Evolutionary conservation across 148 eudicot genomes (phyloP).

Genomic region (Nepenthes gracilis): DNA sequence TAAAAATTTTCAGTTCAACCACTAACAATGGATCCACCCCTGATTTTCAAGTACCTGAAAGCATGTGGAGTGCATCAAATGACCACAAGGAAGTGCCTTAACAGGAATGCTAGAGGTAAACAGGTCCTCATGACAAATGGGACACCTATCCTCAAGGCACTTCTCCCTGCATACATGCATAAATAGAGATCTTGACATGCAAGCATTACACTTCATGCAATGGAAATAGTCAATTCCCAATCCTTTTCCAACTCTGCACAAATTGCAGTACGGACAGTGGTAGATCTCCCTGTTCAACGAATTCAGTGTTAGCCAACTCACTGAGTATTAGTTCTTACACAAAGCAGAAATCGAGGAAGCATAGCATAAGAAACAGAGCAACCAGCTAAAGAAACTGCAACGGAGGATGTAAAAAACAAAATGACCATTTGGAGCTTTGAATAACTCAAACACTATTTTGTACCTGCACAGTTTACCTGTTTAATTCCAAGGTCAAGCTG

Average conservation of each 20-base stretch:
- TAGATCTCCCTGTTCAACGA: constrained; percentile 72
- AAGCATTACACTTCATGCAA: constrained; percentile 96
- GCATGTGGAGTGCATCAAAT: constrained; percentile 93
- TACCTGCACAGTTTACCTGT: too few relatives aligned
- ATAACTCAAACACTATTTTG: too few relatives aligned
- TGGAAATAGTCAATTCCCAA: constrained; percentile 84
- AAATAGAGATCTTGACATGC: constrained; percentile 45
- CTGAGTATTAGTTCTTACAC: too few relatives aligned
- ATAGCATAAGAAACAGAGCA: too few relatives aligned
- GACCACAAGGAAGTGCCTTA: constrained; percentile 90
- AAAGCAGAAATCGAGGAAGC: too few relatives aligned
- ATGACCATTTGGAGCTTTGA: too few relatives aligned
- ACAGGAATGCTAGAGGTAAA: constrained; percentile 77
- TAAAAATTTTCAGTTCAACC: too few relatives aligned
- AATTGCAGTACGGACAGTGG: constrained; percentile 94
- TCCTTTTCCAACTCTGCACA: constrained; percentile 97
- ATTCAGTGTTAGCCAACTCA: background rate
- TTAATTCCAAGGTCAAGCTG: too few relatives aligned
- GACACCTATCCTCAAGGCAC: constrained; percentile 78
- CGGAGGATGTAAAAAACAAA: too few relatives aligned
- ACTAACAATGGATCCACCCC: too few relatives aligned
- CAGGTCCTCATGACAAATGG: constrained; percentile 82
- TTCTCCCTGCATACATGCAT: constrained; percentile 74
- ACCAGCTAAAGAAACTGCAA: too few relatives aligned
- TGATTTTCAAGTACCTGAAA: constrained; percentile 48